Evolutionary conservation across 2,329 filamentous ascomycete species (phyloP), one percentile per base, ranked within the genome.

Genomic region (Orbilia brochopaga): DNA sequence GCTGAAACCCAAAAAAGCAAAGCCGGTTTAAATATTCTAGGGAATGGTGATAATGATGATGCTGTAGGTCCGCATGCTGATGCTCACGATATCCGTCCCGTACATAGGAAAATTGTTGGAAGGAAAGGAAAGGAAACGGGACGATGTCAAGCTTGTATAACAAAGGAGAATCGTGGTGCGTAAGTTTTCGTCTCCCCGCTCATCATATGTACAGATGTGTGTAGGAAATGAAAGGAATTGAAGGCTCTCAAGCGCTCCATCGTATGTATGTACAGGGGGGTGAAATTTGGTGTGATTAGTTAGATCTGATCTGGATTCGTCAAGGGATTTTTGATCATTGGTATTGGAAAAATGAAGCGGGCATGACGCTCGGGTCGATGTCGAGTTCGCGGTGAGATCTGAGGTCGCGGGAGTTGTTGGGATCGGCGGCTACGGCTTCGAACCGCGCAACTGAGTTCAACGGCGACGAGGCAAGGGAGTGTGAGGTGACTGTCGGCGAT

Each of bases 391-490:
- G 19, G 48, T 73, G 30, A 21, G 44, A 70, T 27, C 44, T 61
- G 44, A 67, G 58, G 17, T 62, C 62, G 19, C 52, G 51, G 54
- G 61, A 23, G 1, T 40, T 24, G 5, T 42, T 46, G 13, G 54
- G 50, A 17, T 73, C 62, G 24, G 53, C 46, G 13, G 69, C 61
- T 8, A 73, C 56, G 8, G 62, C 62, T 44, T 73, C 69, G 27
- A 73, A 73, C 48, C 69, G 53, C 11, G 69, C 69, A 24, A 73
- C 69, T 19, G 69, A 73, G n/a, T 44, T 59, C 21, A 73, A 17
- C 5, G 56, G 52, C 17, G 62, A 53, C 7, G 57, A 58, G 11
- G 56, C 17, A 27, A 73, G 52, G 37, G 59, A 65, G 58, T 50
- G 40, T 1, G 51, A 27, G 3, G 69, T 42, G 11, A 13, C 23